Evolutionary conservation across 495 filamentous ascomycete species (phyloP).

Genomic region (Daldinia caldariorum): DNA sequence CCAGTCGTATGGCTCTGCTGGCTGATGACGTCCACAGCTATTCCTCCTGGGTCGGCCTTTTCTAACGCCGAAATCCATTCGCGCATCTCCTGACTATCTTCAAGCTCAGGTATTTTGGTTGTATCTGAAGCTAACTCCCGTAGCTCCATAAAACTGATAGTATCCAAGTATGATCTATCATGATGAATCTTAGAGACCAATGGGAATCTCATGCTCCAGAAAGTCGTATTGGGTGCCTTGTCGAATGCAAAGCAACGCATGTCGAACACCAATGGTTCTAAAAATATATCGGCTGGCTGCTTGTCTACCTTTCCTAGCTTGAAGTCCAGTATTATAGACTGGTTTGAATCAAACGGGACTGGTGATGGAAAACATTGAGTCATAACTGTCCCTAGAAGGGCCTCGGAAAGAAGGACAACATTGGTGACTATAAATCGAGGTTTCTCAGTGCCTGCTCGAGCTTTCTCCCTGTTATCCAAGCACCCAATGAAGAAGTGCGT

Average conservation of each 20-base stretch:
- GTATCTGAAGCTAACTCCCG: constrained; percentile 55
- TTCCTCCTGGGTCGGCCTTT: constrained; percentile 52
- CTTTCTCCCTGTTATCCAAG: constrained; percentile 75
- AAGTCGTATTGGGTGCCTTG: constrained; percentile 54
- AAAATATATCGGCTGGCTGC: constrained; percentile 51
- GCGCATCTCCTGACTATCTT: constrained; percentile 61
- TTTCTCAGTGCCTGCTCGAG: constrained; percentile 59
- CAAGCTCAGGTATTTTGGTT: constrained; percentile 45
- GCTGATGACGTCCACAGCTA: constrained; percentile 45
- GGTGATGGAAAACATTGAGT: constrained; percentile 49
- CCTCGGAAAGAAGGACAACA: constrained; percentile 54
- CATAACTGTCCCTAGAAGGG: constrained; percentile 49
- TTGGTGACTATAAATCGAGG: constrained; percentile 73
- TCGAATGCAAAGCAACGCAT: constrained; percentile 61
- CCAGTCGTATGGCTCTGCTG: constrained; percentile 41
- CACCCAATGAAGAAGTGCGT: constrained; percentile 85
- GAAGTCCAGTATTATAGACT: constrained; percentile 48
- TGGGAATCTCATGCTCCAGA: constrained; percentile 60
- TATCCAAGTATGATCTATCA: constrained; percentile 56
- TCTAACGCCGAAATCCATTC: constrained; percentile 66
- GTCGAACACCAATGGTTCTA: constrained; percentile 56
- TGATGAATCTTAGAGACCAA: constrained; percentile 58
- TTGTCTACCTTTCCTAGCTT: constrained; percentile 35
- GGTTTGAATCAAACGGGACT: constrained; percentile 46
- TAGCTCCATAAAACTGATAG: constrained; percentile 55